Conservation (phyloP, 192 early-diverging fungal species). For the Gigaspora rosea region DNA sequence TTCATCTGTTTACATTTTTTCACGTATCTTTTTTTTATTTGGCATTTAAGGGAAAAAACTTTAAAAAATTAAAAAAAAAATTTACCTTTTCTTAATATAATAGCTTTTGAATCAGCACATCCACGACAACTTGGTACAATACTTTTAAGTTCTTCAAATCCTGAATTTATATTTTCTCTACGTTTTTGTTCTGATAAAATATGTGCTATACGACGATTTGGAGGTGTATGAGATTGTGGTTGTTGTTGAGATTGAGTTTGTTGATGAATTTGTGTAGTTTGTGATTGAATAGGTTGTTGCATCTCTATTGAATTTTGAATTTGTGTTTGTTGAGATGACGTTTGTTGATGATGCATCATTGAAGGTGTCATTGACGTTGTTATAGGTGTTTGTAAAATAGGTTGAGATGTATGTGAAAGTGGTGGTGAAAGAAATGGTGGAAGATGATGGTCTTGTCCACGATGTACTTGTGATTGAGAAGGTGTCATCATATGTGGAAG, state of each 20-base stretch:
- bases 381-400: too few relatives aligned
- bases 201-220: conserved; percentile 43
- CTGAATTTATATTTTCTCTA: conserved; percentile 46
- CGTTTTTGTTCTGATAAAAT: conserved; percentile 46
- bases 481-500: too few relatives aligned
- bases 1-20: not conserved
- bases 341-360: too few relatives aligned
- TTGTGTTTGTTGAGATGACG: too few relatives aligned
- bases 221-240: conserved; percentile 1
- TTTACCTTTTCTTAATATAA: conserved; percentile 44
- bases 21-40: not conserved
- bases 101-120: conserved; percentile 48
- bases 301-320: too few relatives aligned
- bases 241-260: conserved; percentile 4
- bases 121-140: conserved; percentile 38
- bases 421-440: too few relatives aligned
- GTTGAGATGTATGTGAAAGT: too few relatives aligned
- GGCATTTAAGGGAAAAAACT: not conserved
- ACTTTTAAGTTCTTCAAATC: conserved; percentile 45
- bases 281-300: too few relatives aligned
- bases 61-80: too few relatives aligned
- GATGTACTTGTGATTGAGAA: too few relatives aligned
- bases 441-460: too few relatives aligned
- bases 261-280: not conserved
- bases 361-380: too few relatives aligned